Percentiles rank a stretch among this genome's conserved stretches.
Conservation (phyloP, 495 filamentous ascomycete species). For the Podospora anserina region DNA sequence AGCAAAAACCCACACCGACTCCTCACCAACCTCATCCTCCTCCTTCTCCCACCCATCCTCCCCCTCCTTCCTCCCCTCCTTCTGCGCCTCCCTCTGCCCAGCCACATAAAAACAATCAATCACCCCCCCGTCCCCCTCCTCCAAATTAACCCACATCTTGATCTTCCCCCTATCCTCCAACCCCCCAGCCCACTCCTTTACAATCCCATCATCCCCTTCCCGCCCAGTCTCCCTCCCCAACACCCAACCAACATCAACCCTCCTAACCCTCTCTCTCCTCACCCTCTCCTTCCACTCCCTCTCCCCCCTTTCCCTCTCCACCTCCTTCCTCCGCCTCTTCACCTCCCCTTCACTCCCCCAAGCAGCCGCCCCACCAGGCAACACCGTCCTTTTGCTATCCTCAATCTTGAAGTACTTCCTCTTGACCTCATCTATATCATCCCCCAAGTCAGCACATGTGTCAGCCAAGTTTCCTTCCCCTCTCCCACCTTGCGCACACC, state of each 20-base stretch:
- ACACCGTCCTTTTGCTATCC: not conserved
- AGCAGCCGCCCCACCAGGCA: slow-evolving; percentile 28
- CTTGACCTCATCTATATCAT: slow-evolving; percentile 38
- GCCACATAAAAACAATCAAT: slow-evolving; percentile 3
- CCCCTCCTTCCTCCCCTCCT: slow-evolving; percentile 17
- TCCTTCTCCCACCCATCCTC: not conserved
- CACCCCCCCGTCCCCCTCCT: not conserved
- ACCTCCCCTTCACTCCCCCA: slow-evolving; percentile 29
- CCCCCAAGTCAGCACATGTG: no score
- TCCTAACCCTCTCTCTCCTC: slow-evolving; percentile 25
- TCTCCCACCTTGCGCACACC: not conserved
- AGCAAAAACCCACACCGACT: slow-evolving; percentile 20
- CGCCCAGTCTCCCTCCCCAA: slow-evolving; percentile 18
- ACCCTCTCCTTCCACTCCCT: slow-evolving; percentile 3
- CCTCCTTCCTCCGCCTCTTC: slow-evolving; percentile 36
- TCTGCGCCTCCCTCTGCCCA: slow-evolving; percentile 26
- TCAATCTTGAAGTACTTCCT: slow-evolving; percentile 45
- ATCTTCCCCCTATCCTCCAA: slow-evolving; percentile 24
- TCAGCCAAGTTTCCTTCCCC: not conserved
- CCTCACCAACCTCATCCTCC: slow-evolving; percentile 14
- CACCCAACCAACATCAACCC: slow-evolving; percentile 12
- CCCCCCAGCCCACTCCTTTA: slow-evolving; percentile 21
- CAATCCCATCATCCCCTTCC: slow-evolving; percentile 4
- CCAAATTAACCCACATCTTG: slow-evolving; percentile 4
- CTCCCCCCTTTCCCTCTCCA: slow-evolving; percentile 14